Percentiles rank a stretch among this genome's conserved stretches.
Evolutionary conservation across 495 filamentous ascomycete genomes (phyloP).

Genomic region (Tuber umbilicatum): DNA sequence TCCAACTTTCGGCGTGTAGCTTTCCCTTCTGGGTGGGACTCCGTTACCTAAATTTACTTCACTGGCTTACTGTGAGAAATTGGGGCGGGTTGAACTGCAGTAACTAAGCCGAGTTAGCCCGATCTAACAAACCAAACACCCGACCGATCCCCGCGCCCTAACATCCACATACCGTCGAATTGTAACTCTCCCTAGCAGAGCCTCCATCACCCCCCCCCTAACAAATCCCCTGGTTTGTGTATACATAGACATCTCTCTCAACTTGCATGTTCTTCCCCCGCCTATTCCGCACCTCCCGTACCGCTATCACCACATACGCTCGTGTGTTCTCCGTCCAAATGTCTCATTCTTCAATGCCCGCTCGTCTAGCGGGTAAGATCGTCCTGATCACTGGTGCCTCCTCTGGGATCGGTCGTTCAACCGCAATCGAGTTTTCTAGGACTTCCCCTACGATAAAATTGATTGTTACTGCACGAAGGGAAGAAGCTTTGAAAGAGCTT

Average conservation of each 20-base stretch:
- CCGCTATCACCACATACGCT: constrained; percentile 6
- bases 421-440: constrained; percentile 84
- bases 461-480: constrained; percentile 75
- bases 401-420: constrained; percentile 82
- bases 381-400: constrained; percentile 88
- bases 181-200: background rate
- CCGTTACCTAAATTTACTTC: no score
- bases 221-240: constrained; percentile 1
- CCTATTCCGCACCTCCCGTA: constrained; percentile 5
- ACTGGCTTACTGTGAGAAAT: no score
- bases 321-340: constrained; percentile 47
- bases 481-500: constrained; percentile 69
- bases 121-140: constrained; percentile 5
- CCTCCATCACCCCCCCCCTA: constrained; percentile 3
- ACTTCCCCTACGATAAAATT: constrained; percentile 75
- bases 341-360: constrained; percentile 65
- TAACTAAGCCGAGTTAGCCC: background rate
- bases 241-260: constrained; percentile 22
- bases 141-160: background rate
- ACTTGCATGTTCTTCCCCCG: constrained; percentile 9
- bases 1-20: no score
- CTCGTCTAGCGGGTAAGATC: constrained; percentile 90
- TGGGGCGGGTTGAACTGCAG: background rate
- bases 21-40: no score
- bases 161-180: background rate